Evolutionary conservation across 2,329 filamentous ascomycete genomes (phyloP).

Genomic region (Aspergillus niger): DNA sequence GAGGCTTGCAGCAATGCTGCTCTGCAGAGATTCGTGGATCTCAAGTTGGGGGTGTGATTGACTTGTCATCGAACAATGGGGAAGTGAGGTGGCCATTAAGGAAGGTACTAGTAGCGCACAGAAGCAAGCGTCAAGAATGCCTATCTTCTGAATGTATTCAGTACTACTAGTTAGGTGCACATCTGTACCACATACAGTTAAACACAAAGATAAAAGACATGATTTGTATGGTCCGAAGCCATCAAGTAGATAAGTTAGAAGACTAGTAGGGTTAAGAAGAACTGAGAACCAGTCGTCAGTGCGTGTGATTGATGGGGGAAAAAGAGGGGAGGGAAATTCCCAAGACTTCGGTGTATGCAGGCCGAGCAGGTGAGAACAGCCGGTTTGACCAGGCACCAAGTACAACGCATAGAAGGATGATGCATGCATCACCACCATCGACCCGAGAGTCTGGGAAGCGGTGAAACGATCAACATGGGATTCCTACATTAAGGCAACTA

Average conservation of each 20-base stretch:
- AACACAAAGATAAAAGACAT: background rate
- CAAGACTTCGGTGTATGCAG: background rate
- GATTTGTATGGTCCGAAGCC: background rate
- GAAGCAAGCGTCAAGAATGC: background rate
- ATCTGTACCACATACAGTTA: background rate
- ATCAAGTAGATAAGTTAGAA: background rate
- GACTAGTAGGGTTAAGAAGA: background rate
- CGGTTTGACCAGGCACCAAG: background rate
- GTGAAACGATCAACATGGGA: constrained; percentile 20
- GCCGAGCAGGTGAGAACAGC: background rate
- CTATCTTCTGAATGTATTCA: background rate
- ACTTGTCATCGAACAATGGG: too few relatives aligned
- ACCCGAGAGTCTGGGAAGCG: constrained; percentile 24
- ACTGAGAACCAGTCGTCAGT: background rate
- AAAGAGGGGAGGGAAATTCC: background rate
- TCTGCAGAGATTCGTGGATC: too few relatives aligned
- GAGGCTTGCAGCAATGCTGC: too few relatives aligned
- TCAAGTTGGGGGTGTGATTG: too few relatives aligned
- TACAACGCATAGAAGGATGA: constrained; percentile 26
- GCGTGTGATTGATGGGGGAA: background rate
- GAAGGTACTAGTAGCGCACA: background rate
- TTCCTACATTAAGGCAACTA: constrained; percentile 2
- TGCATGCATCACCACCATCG: constrained; percentile 40
- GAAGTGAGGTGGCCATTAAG: background rate
- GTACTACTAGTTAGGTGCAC: background rate